These are phyloP conservation scores for Rubus idaeus DNA, from an alignment of 306 rosid species.

Conservation along the genomic window DNA sequence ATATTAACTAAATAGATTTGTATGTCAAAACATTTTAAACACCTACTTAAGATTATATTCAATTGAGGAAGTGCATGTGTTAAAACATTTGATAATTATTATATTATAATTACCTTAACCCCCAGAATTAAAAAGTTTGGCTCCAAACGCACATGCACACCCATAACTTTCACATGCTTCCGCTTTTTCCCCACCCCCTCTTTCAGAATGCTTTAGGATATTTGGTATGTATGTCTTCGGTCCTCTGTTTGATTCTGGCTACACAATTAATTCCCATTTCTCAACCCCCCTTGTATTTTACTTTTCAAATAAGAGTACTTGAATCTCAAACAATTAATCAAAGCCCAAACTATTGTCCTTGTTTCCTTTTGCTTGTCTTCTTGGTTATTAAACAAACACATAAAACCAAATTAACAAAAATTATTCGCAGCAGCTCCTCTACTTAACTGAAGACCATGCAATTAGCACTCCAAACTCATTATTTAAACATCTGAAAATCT, in stretches of 20 bases:
- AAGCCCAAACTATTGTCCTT: background rate
- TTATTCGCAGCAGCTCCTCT: background rate
- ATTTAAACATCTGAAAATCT: background rate
- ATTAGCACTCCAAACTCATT: slow-evolving; percentile 16
- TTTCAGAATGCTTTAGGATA: background rate
- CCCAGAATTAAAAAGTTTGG: background rate
- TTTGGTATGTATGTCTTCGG: background rate
- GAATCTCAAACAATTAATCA: slow-evolving; percentile 8
- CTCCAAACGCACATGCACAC: slow-evolving; percentile 8
- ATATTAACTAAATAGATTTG: background rate
- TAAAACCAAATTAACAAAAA: background rate
- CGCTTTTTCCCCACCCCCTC: background rate
- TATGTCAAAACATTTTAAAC: background rate
- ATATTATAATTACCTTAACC: background rate
- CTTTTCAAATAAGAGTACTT: slow-evolving; percentile 10
- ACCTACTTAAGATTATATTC: background rate
- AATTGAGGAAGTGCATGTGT: background rate
- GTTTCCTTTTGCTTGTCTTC: slow-evolving; percentile 13
- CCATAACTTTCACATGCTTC: slow-evolving; percentile 22
- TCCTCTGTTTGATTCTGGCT: slow-evolving; percentile 5
- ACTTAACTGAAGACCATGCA: slow-evolving; percentile 15
- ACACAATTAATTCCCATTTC: slow-evolving; percentile 3
- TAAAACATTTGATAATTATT: background rate
- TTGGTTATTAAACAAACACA: slow-evolving; percentile 4
- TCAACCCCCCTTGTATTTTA: slow-evolving; percentile 7